phyloP scores from a whole-genome alignment of 306 rosid species.

The Rosa chinensis region DNA sequence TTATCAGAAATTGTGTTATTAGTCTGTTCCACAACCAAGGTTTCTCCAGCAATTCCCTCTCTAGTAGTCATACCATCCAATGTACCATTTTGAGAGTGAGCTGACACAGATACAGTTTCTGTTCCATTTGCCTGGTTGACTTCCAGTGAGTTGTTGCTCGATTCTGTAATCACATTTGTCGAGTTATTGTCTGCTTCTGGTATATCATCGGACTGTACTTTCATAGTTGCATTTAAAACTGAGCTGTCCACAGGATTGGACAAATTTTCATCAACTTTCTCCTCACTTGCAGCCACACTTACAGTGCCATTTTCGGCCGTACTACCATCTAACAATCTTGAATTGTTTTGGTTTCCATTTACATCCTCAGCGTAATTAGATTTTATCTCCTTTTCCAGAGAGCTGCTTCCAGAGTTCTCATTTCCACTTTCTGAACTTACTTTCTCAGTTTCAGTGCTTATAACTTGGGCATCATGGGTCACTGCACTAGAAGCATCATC shows the following conservation, averaged over 20 bases:
- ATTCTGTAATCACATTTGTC: background rate
- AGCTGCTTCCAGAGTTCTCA: conserved; percentile 31
- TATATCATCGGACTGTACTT: conserved; percentile 31
- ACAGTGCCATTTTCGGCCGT: conserved; percentile 27
- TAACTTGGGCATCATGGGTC: conserved; percentile 59
- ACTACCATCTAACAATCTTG: conserved; percentile 37
- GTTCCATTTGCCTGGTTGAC: conserved; percentile 17
- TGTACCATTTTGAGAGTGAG: conserved; percentile 25
- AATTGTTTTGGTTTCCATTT: conserved; percentile 30
- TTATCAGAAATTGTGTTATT: conserved; percentile 32
- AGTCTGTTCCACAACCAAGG: conserved; percentile 33
- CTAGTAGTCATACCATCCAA: conserved; percentile 19
- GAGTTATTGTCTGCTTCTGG: conserved; percentile 24
- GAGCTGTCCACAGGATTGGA: conserved; percentile 14
- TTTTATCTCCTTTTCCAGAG: conserved; percentile 33
- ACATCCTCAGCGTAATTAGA: conserved; percentile 12
- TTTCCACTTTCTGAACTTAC: conserved; percentile 41
- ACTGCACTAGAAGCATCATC: conserved; percentile 99
- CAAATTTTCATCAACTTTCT: conserved; percentile 27
- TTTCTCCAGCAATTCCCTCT: conserved; percentile 25
- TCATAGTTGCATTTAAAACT: conserved; percentile 15
- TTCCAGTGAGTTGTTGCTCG: conserved; percentile 19
- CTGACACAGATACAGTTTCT: conserved; percentile 13
- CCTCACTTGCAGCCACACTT: conserved; percentile 32
- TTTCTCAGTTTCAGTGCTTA: conserved; percentile 35